A percentile compares a stretch with the other conserved stretches of the same genome.
Evolutionary conservation across 106 monocot genomes (phyloP).

Genomic region (Dioscorea zingiberensis): DNA sequence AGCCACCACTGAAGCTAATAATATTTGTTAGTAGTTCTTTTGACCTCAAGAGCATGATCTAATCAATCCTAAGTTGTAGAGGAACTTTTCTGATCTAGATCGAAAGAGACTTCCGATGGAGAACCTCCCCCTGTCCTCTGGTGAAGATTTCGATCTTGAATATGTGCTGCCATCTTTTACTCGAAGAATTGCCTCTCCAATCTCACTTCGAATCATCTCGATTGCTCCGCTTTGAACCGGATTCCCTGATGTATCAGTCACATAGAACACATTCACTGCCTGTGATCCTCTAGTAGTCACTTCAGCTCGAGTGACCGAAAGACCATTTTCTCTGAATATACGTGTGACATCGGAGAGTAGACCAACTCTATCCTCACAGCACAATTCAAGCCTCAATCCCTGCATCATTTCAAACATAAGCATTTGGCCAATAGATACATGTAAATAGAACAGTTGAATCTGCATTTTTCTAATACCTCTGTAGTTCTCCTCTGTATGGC

Average conservation of each 20-base stretch:
- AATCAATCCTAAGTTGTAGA: constrained; percentile 70
- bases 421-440: no score
- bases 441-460: no score
- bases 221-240: constrained; percentile 43
- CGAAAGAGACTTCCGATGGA: constrained; percentile 78
- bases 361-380: constrained; percentile 78
- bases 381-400: constrained; percentile 84
- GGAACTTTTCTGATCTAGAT: constrained; percentile 67
- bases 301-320: constrained; percentile 62
- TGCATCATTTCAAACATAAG: no score
- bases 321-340: constrained; percentile 86
- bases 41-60: constrained; percentile 45
- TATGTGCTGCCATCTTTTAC: constrained; percentile 52
- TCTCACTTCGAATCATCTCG: constrained; percentile 61
- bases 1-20: no score
- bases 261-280: constrained; percentile 83
- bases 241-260: constrained; percentile 61
- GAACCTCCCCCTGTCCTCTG: constrained; percentile 35
- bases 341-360: constrained; percentile 84
- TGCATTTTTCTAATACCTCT: constrained; percentile 79
- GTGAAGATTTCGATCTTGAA: constrained; percentile 22
- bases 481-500: constrained; percentile 89
- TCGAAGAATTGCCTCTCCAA: constrained; percentile 53
- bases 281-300: constrained; percentile 61
- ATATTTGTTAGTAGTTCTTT: no score